Base-by-base conservation (phyloP, 2,329 filamentous ascomycete species). In the Sclerotiophoma versabilis region DNA sequence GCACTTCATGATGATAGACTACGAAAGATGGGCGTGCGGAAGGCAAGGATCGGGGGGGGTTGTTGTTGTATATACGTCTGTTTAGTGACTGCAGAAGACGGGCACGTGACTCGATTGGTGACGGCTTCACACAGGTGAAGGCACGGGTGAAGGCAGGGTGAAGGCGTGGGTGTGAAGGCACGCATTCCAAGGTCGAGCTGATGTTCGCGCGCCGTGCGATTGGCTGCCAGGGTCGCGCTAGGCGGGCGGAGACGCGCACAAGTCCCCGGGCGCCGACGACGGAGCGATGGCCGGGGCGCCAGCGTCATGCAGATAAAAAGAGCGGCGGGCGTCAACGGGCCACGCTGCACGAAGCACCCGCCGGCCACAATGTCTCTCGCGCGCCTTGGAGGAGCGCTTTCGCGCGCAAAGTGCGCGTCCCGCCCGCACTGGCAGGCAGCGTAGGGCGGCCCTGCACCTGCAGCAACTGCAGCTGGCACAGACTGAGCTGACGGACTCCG, bases 321-420 rank as follows among this genome's bases (percentile, higher is more conserved):
- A 65, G 41, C 37, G 43, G 48, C 53, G 39, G 55, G 49, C 46
- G 41, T 52, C 51, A n/a, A n/a, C n/a, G n/a, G n/a, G n/a, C n/a
- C 20, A 14, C 15, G 25, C 39, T 29, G 17, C 47, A 42, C 26
- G 43, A 57, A 59, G 63, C 49, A 55, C 47, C 60, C 63, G 60
- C 53, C 64, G 57, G 62, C 62, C 57, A 69, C 42, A 45, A 71
- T 73, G 71, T 65, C 66, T 62, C 64, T 71, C 62, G 64, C 71
- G 67, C 71, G 71, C 50, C 63, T 72, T 50, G 68, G 70, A 69
- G 68, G 66, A 54, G 61, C 55, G 47, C 57, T 75, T 49, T 62
- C 68, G 49, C 72, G 71, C 64, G 63, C 67, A 54, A 64, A 59
- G 59, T 69, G 66, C 59, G 59, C 62, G 47, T 53, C 63, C 45